phyloP scores from a whole-genome alignment of 2,329 filamentous ascomycete species.

The Colletotrichum sp. region DNA sequence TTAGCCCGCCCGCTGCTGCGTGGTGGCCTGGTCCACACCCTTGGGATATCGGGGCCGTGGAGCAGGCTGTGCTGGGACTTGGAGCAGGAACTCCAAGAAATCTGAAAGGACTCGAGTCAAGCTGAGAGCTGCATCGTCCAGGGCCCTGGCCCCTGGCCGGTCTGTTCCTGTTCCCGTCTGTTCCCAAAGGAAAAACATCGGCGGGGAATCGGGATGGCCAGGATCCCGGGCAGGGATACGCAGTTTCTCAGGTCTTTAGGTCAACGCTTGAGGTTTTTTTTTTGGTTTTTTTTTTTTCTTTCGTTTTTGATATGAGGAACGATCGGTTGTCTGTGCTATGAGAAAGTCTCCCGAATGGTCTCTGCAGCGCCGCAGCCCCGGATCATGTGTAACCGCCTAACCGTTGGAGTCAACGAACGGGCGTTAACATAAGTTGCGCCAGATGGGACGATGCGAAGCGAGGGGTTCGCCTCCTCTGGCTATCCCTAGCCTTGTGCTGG shows the following conservation, averaged over 20 bases:
- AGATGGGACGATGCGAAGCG: neutral
- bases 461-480: neutral
- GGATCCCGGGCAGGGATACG: neutral
- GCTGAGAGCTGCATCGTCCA: neutral
- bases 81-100: neutral
- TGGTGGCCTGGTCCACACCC: slow-evolving; percentile 6
- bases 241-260: neutral
- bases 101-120: slow-evolving; percentile 11
- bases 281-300: neutral
- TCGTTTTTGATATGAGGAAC: neutral
- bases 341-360: neutral
- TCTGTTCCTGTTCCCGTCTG: slow-evolving; percentile 5
- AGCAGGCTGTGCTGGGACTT: slow-evolving; percentile 10
- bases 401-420: neutral
- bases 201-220: slow-evolving; percentile 6
- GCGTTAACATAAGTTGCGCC: neutral
- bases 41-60: slow-evolving; percentile 8
- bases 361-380: neutral
- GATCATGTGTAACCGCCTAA: neutral
- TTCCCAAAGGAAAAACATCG: slow-evolving; percentile 10
- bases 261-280: neutral
- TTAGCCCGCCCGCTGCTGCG: neutral
- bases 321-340: neutral
- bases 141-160: neutral
- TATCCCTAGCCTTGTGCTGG: neutral